Evolutionary conservation across 768 basidiomycete species (phyloP).

Genomic region (Lactifluus subvellereus): DNA sequence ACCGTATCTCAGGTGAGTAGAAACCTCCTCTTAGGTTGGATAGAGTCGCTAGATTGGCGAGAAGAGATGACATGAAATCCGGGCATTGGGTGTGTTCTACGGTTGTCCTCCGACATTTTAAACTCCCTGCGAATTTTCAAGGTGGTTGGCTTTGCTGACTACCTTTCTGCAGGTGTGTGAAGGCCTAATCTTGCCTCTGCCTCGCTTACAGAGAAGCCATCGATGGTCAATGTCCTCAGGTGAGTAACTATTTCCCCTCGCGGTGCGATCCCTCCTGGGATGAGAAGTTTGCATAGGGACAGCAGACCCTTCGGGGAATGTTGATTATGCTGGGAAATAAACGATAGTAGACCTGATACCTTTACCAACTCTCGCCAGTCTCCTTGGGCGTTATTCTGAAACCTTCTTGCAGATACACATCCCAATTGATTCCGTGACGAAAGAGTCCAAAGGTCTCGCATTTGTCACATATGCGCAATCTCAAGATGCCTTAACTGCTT

Average conservation of each 20-base stretch:
- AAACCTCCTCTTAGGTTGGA: conserved; percentile 2
- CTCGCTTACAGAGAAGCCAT: conserved; percentile 1
- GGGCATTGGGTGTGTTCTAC: conserved; percentile 37
- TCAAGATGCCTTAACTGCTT: conserved; percentile 58
- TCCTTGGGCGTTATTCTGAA: conserved; percentile 6
- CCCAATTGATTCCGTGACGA: conserved; percentile 43
- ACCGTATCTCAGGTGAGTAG: conserved; percentile 68
- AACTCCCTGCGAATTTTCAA: not conserved
- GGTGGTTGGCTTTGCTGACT: conserved; percentile 11
- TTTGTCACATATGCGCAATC: conserved; percentile 49
- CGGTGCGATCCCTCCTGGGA: conserved; percentile 27
- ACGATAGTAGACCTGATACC: conserved; percentile 23
- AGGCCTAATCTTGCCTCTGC: conserved; percentile 4
- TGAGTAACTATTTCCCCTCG: conserved; percentile 28
- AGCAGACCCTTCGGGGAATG: conserved; percentile 57
- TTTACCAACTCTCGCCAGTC: not conserved
- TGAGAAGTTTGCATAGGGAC: conserved; percentile 53
- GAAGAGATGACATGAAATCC: conserved; percentile 43
- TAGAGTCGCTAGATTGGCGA: not conserved
- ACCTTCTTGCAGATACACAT: conserved; percentile 44
- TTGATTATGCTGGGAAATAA: conserved; percentile 37
- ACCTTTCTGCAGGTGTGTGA: conserved; percentile 14
- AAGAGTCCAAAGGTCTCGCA: conserved; percentile 54
- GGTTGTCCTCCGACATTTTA: conserved; percentile 34
- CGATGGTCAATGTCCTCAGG: conserved; percentile 30